Evolutionary conservation across 2,329 filamentous ascomycete species (phyloP).

Genomic region (Hypoxylon sp.): DNA sequence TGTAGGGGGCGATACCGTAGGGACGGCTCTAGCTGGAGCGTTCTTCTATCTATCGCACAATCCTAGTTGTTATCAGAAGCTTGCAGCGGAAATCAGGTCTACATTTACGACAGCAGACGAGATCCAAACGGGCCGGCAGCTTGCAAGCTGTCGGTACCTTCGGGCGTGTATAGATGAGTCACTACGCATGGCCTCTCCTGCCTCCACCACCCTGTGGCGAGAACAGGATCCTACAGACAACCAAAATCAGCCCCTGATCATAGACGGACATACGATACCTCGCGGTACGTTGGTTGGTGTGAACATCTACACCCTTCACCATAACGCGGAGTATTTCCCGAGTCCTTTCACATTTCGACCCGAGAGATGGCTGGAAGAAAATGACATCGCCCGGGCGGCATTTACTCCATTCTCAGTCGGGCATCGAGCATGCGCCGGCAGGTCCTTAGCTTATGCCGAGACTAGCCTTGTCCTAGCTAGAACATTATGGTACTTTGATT

Average conservation of each 20-base stretch:
- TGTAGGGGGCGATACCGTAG: conserved; percentile 2
- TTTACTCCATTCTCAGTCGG: conserved; percentile 1
- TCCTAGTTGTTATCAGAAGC: conserved; percentile 2
- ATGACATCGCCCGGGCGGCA: background rate
- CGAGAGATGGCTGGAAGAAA: background rate
- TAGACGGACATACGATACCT: background rate
- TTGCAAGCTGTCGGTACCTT: conserved; percentile 2
- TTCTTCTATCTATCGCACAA: conserved; percentile 8
- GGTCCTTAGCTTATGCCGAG: conserved; percentile 1
- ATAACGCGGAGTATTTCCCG: conserved; percentile 2
- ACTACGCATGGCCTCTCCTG: background rate
- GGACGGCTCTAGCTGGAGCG: background rate
- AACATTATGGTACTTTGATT: background rate
- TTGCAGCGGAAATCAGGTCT: conserved; percentile 4
- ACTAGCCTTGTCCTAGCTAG: background rate
- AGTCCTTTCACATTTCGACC: background rate
- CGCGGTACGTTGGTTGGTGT: background rate
- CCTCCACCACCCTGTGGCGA: background rate
- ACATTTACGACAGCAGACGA: background rate
- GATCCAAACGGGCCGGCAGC: background rate
- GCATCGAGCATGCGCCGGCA: background rate
- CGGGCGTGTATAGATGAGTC: background rate
- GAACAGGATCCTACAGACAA: background rate
- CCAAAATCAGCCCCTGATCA: background rate
- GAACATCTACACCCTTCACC: conserved; percentile 1